Evolutionary conservation across 176 grass and related monocot genomes (phyloP).

Genomic region (Cocos nucifera): DNA sequence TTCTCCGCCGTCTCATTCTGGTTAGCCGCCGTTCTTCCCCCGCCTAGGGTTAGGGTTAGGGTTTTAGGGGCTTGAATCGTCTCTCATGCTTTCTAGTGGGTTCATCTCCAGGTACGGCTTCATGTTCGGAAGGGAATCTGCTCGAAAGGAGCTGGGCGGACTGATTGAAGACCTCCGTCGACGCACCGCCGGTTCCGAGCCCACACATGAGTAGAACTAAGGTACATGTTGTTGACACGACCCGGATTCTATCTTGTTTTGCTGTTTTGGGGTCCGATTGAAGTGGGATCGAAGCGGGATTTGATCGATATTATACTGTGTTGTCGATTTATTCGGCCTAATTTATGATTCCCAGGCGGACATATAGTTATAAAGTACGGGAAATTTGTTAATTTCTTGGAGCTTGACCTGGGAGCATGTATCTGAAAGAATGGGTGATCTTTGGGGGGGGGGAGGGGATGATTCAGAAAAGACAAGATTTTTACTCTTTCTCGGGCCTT

Average conservation of each 20-base stretch:
- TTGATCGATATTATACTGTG: too few relatives aligned
- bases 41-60: background rate
- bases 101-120: conserved; percentile 70
- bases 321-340: too few relatives aligned
- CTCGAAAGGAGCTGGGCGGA: conserved; percentile 75
- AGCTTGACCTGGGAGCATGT: too few relatives aligned
- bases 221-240: background rate
- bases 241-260: background rate
- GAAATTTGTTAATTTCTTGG: too few relatives aligned
- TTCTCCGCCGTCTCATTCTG: conserved; percentile 95
- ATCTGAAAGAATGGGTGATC: too few relatives aligned
- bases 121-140: conserved; percentile 99
- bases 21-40: conserved; percentile 11
- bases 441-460: too few relatives aligned
- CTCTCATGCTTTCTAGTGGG: background rate
- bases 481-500: too few relatives aligned
- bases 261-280: too few relatives aligned
- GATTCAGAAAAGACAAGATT: too few relatives aligned
- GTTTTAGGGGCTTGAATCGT: conserved; percentile 1
- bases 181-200: conserved; percentile 1
- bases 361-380: too few relatives aligned
- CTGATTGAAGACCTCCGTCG: conserved; percentile 72
- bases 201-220: background rate
- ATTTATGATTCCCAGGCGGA: too few relatives aligned
- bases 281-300: too few relatives aligned